phyloP scores from a whole-genome alignment of 148 eudicot genomes.

The Linanthus parryae region DNA sequence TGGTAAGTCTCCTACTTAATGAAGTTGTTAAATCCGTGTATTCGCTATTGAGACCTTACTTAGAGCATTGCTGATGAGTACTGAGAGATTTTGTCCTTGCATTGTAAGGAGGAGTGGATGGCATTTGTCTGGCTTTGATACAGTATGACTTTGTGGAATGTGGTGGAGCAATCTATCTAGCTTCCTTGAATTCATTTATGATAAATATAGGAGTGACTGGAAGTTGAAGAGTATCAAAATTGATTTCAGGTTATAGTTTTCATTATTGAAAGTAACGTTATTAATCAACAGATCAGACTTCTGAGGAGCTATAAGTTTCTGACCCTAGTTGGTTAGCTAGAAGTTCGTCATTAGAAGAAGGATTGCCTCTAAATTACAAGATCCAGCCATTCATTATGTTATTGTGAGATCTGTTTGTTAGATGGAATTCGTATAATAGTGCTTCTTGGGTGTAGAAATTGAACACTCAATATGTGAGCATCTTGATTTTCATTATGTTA shows the following conservation, averaged over 20 bases:
- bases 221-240: no score
- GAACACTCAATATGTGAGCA: not conserved
- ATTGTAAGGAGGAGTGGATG: not conserved
- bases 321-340: not conserved
- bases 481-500: no score
- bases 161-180: not conserved
- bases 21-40: not conserved
- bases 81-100: not conserved
- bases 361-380: no score
- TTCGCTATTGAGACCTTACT: not conserved
- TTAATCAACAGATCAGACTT: not conserved
- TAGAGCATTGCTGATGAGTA: not conserved
- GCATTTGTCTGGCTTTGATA: no score
- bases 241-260: no score
- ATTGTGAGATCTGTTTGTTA: not conserved
- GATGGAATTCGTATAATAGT: not conserved
- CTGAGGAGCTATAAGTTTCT: not conserved
- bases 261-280: not conserved
- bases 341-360: no score
- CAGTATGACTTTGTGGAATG: no score
- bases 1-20: conserved; percentile 35
- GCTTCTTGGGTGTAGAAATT: not conserved
- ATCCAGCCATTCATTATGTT: no score
- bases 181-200: not conserved
- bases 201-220: no score